Evolutionary conservation across 2,329 filamentous ascomycete species (phyloP).

Genomic region (Aspergillus sp.): DNA sequence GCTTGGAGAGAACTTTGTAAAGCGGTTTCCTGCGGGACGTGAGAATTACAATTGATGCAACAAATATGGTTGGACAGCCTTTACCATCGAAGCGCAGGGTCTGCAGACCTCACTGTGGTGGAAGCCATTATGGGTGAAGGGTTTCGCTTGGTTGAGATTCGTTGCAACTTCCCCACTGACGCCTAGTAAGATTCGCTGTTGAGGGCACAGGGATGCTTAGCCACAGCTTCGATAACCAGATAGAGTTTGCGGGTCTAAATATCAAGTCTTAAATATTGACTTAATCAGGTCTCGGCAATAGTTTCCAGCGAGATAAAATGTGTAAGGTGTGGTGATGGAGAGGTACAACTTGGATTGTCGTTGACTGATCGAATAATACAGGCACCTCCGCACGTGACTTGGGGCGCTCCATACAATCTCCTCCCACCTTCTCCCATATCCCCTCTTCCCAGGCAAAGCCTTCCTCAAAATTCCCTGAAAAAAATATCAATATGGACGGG

Average conservation of each 20-base stretch:
- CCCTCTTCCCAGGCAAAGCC: too few species aligned
- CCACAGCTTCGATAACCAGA: too few species aligned
- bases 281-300: too few species aligned
- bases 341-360: constrained; percentile 1
- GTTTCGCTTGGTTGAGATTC: too few species aligned
- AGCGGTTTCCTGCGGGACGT: constrained; percentile 66
- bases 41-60: constrained; percentile 5
- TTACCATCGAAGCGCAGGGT: constrained; percentile 14
- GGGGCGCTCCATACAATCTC: constrained; percentile 18
- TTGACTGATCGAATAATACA: constrained; percentile 4
- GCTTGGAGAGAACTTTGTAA: constrained; percentile 69
- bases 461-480: not conserved
- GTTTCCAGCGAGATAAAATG: too few species aligned
- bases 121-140: constrained; percentile 1
- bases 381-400: constrained; percentile 21
- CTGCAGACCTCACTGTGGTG: constrained; percentile 9
- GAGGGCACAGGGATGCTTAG: too few species aligned
- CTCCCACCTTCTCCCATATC: constrained; percentile 1
- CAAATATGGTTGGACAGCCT: not conserved
- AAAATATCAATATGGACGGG: constrained; percentile 28
- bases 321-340: not conserved
- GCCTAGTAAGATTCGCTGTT: not conserved
- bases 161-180: not conserved
- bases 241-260: too few species aligned
- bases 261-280: too few species aligned